Evolutionary conservation across 495 filamentous ascomycete species (phyloP).

Genomic region (Endocarpon pusillum): DNA sequence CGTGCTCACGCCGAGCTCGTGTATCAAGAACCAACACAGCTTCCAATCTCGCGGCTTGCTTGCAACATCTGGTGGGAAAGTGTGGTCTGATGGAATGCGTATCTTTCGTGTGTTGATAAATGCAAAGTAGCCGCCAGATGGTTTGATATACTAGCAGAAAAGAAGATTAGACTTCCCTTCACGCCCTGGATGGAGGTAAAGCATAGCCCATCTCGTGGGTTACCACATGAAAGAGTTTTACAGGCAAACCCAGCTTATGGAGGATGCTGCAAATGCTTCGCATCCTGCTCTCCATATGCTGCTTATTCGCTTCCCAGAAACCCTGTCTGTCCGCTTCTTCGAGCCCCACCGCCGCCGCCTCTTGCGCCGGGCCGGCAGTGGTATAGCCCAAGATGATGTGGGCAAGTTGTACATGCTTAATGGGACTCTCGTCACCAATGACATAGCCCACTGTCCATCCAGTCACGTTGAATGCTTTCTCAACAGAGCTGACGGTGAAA

Average conservation of each 20-base stretch:
- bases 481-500: slow-evolving; percentile 6
- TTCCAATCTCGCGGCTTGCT: slow-evolving; percentile 2
- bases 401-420: slow-evolving; percentile 3
- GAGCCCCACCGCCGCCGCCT: slow-evolving; percentile 5
- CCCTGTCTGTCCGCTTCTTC: slow-evolving; percentile 6
- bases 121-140: slow-evolving; percentile 5
- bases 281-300: slow-evolving; percentile 6
- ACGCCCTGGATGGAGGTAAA: too few species aligned
- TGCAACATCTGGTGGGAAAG: not conserved
- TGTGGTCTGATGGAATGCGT: too few species aligned
- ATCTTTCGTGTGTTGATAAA: slow-evolving; percentile 2
- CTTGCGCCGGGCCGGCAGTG: slow-evolving; percentile 5
- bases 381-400: slow-evolving; percentile 6
- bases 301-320: slow-evolving; percentile 5
- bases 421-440: slow-evolving; percentile 6
- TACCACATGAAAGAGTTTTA: too few species aligned
- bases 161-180: too few species aligned
- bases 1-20: slow-evolving; percentile 3
- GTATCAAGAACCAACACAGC: slow-evolving; percentile 5
- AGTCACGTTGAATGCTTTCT: slow-evolving; percentile 8
- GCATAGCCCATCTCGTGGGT: too few species aligned
- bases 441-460: slow-evolving; percentile 9
- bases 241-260: slow-evolving; percentile 4
- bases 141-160: slow-evolving; percentile 4
- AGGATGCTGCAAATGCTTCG: slow-evolving; percentile 3